These are phyloP conservation scores for Mycena amicta DNA, from an alignment of 768 basidiomycete species.

Conservation along the genomic window DNA sequence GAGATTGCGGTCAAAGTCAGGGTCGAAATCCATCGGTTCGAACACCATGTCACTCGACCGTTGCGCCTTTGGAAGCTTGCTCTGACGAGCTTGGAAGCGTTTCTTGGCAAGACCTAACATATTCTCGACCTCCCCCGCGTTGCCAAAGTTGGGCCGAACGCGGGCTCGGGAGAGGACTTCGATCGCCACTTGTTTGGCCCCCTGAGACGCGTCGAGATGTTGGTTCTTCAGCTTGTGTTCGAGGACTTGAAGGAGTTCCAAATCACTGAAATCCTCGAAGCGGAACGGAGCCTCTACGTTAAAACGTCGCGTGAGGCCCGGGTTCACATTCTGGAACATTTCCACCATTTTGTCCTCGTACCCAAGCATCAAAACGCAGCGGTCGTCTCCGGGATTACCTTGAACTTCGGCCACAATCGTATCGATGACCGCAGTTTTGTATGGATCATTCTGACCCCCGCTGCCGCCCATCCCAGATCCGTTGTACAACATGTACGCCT, in stretches of 20 bases:
- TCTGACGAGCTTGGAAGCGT: conserved; percentile 44
- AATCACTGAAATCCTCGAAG: conserved; percentile 66
- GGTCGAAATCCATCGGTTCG: conserved; percentile 65
- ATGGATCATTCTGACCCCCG: conserved; percentile 44
- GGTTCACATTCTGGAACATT: conserved; percentile 82
- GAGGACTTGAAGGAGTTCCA: conserved; percentile 54
- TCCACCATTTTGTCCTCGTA: conserved; percentile 70
- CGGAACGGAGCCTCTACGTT: conserved; percentile 68
- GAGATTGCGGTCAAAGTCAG: conserved; percentile 53
- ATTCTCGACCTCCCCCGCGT: conserved; percentile 68
- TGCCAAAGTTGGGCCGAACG: conserved; percentile 65
- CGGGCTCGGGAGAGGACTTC: conserved; percentile 44
- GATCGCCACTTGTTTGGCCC: conserved; percentile 59
- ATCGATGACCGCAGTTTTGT: conserved; percentile 71
- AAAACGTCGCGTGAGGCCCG: conserved; percentile 67
- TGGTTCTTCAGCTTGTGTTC: conserved; percentile 59
- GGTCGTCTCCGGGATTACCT: conserved; percentile 67
- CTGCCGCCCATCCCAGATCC: conserved; percentile 34
- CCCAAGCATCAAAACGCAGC: conserved; percentile 66
- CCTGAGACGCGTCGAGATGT: conserved; percentile 56
- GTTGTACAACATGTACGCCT: conserved; percentile 74
- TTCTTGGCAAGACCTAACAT: conserved; percentile 53
- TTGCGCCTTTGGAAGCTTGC: conserved; percentile 24
- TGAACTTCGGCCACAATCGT: conserved; percentile 78
- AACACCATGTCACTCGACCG: conserved; percentile 47